A percentile compares a stretch with the other conserved stretches of the same genome.
phyloP scores from a whole-genome alignment of 108 stramenopile species.

The Bacterosira constricta region DNA sequence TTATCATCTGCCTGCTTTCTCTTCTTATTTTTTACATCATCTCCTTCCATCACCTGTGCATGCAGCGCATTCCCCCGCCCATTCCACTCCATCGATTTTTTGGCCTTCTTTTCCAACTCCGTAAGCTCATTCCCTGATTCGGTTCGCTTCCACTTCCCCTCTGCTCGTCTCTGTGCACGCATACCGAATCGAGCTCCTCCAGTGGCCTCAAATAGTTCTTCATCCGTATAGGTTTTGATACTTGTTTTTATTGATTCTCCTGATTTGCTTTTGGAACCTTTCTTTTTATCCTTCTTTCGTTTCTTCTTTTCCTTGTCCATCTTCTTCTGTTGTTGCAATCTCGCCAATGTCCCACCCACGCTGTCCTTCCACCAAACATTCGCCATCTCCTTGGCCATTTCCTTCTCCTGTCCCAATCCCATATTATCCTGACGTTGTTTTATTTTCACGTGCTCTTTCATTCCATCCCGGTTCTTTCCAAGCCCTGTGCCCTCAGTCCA shows the following conservation, averaged over 20 bases:
- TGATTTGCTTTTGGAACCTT: slow-evolving; percentile 34
- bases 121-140: slow-evolving; percentile 49
- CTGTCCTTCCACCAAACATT: slow-evolving; percentile 87
- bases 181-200: slow-evolving; percentile 81
- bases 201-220: slow-evolving; percentile 90
- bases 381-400: slow-evolving; percentile 31
- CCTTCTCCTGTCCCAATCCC: slow-evolving; percentile 65
- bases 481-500: slow-evolving; percentile 91
- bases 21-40: slow-evolving; percentile 33
- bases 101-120: slow-evolving; percentile 59
- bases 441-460: slow-evolving; percentile 76
- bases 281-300: slow-evolving; percentile 45
- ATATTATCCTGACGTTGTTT: slow-evolving; percentile 77
- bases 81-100: slow-evolving; percentile 72
- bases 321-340: slow-evolving; percentile 42
- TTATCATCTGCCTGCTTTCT: slow-evolving; percentile 3
- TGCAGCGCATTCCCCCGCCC: slow-evolving; percentile 56
- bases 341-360: slow-evolving; percentile 79
- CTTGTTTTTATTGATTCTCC: slow-evolving; percentile 29
- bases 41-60: slow-evolving; percentile 3
- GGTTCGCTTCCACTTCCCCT: slow-evolving; percentile 85
- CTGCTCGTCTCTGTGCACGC: slow-evolving; percentile 75
- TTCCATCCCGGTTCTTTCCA: slow-evolving; percentile 86
- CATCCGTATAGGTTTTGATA: slow-evolving; percentile 65
- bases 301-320: slow-evolving; percentile 46